Evolutionary conservation across 2,329 filamentous ascomycete genomes (phyloP), one percentile per base, ranked within the genome.

Genomic region (Botrytis tulipae): DNA sequence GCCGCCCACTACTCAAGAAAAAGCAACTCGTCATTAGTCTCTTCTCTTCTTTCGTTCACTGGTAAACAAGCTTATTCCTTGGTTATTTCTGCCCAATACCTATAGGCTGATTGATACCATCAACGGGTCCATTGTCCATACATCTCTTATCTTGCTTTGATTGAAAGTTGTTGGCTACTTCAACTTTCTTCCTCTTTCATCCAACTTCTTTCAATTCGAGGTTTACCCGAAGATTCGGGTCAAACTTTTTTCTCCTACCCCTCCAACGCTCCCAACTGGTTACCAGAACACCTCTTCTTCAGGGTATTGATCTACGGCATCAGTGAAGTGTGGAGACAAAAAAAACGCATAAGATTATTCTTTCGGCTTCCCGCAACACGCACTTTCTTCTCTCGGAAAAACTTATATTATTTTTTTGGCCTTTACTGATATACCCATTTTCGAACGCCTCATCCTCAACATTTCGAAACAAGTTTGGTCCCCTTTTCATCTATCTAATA

Each of bases 71-170:
- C 66, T 69, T 62, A 32, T 54, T 57, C 75, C 73, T 73, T 66
- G 77, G 74, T 73, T 73, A 77, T 79, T 78, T 76, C 77, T 80
- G 77, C 78, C 77, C 78, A 76, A 79, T 75, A 76, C 59, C 60
- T 65, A 65, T 35, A 71, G 69, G 59, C 59, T 65, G 69, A 65
- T 71, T 65, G 35, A 62, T 37, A 40, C 46, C 57, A 62, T 57
- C 40, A 35, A 54, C 10, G 62, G 61, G 67, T 42, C 37, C 54
- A 70, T 70, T 46, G 22, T 35, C 42, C 29, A 46, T 54, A 54
- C 54, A 37, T 62, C 46, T 71, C 59, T 65, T 65, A 71, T 71
- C 69, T 65, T 67, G 25, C 46, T 67, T 46, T 63, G 37, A 66
- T 48, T 48, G 40, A 65, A 65, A 42, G 18, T 66, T 48, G 62